Base-by-base conservation (phyloP, 192 early-diverging fungal species). In the Podila verticillata region DNA sequence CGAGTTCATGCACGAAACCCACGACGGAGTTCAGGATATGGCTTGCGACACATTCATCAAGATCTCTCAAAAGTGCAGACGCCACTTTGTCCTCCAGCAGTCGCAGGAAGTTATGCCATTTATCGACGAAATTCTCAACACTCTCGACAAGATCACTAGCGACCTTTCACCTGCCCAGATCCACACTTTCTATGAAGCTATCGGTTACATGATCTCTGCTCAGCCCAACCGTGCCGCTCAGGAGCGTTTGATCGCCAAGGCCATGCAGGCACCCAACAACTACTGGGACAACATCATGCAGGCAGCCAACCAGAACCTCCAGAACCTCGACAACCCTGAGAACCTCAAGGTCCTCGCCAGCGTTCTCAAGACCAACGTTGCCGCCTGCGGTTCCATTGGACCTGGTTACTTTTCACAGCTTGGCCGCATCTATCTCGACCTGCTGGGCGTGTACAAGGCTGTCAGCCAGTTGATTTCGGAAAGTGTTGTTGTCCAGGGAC, bases 31-130 rank as follows among this genome's bases (percentile, higher is more conserved):
- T 54, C 97, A 98, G 81, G 98, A 99, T 84, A 99, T 99, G 98
- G 98, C 98, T 35, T 99, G 98, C 85, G 98, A 99, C 86, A 99
- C 98, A 7, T 99, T 99, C 85, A 98, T 99, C 74, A 99, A 98
- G 75, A 99, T 99, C 81, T 90, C 97, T 26, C 95, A 96, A 84
- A 98, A 99, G 81, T 99, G 97, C 87, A 94, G 92, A 56, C 91
- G 96, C 39, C 96, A 99, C 77, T 99, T 99, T 89, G 93, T 98
- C 39, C 82, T 91, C 28, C 95, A 96, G 82, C 98, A 99, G 85
- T 88, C 92, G 3, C 92, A 93, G 28, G 98, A 99, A 82, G 75
- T 86, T 17, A 85, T 83, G 59, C 96, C 98, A 7, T 99, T 97
- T 75, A 96, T 99, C 66, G 98, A 99, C 36, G 98, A 99, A 75